A percentile compares a stretch with the other conserved stretches of the same genome.
Evolutionary conservation across 2,329 filamentous ascomycete genomes (phyloP).

Genomic region (Periglandula ipomoeae): DNA sequence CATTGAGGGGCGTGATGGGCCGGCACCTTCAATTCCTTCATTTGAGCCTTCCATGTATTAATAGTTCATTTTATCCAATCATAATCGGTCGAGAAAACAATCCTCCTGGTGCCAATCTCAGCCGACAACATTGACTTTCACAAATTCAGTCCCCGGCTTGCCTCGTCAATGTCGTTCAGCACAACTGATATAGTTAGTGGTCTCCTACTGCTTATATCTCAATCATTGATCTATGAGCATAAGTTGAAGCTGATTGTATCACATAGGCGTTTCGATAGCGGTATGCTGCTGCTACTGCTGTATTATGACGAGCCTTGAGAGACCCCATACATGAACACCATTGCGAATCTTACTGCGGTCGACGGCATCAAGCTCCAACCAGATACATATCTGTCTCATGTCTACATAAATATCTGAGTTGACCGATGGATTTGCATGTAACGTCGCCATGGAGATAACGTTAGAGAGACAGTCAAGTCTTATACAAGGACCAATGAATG

Average conservation of each 20-base stretch:
- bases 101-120: slow-evolving; percentile 1
- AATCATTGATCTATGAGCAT: slow-evolving; percentile 4
- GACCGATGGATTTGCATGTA: slow-evolving; percentile 3
- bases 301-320: slow-evolving; percentile 2
- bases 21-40: slow-evolving; percentile 15
- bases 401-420: slow-evolving; percentile 1
- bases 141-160: not conserved
- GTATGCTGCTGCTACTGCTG: not conserved
- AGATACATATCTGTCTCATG: slow-evolving; percentile 5
- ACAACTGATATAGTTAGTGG: slow-evolving; percentile 10
- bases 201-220: slow-evolving; percentile 10
- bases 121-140: not conserved
- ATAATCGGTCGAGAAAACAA: slow-evolving; percentile 4
- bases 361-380: slow-evolving; percentile 2
- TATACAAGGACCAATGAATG: not conserved
- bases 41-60: slow-evolving; percentile 14
- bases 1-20: slow-evolving; percentile 16
- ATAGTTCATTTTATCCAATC: slow-evolving; percentile 12
- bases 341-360: slow-evolving; percentile 7
- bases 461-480: not conserved
- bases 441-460: slow-evolving; percentile 6
- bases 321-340: not conserved
- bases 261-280: slow-evolving; percentile 2
- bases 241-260: slow-evolving; percentile 7
- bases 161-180: not conserved